Conservation (phyloP, 495 filamentous ascomycete genomes). For the Rostrohypoxylon terebratum region DNA sequence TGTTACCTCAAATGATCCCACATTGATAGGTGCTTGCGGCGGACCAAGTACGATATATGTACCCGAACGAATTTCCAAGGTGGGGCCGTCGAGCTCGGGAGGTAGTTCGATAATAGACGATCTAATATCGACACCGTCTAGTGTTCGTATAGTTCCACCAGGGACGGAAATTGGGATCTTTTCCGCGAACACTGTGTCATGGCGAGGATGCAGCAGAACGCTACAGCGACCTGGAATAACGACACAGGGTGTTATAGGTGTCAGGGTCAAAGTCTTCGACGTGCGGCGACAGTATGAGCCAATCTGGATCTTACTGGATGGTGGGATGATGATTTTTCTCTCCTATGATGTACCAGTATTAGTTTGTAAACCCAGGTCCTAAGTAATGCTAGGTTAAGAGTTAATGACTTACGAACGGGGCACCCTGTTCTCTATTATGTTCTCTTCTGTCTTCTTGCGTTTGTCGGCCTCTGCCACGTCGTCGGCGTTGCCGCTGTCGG, state of each 20-base stretch:
- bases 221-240: too few species aligned
- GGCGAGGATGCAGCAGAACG: too few species aligned
- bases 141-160: not conserved
- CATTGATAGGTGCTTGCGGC: not conserved
- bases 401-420: not conserved
- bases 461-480: too few species aligned
- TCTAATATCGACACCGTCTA: too few species aligned
- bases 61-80: not conserved
- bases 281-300: too few species aligned
- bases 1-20: too few species aligned
- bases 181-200: not conserved
- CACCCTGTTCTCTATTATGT: not conserved
- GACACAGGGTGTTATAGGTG: too few species aligned
- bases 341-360: not conserved
- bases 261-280: too few species aligned
- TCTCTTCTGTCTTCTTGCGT: not conserved
- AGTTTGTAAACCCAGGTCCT: not conserved
- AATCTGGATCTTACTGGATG: not conserved
- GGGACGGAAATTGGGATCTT: not conserved
- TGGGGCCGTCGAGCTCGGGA: not conserved
- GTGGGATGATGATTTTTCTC: not conserved
- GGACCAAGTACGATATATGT: not conserved
- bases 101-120: not conserved
- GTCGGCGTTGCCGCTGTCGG: too few species aligned
- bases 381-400: not conserved